phyloP scores from a whole-genome alignment of 106 monocot species.

The Dioscorea zingiberensis region DNA sequence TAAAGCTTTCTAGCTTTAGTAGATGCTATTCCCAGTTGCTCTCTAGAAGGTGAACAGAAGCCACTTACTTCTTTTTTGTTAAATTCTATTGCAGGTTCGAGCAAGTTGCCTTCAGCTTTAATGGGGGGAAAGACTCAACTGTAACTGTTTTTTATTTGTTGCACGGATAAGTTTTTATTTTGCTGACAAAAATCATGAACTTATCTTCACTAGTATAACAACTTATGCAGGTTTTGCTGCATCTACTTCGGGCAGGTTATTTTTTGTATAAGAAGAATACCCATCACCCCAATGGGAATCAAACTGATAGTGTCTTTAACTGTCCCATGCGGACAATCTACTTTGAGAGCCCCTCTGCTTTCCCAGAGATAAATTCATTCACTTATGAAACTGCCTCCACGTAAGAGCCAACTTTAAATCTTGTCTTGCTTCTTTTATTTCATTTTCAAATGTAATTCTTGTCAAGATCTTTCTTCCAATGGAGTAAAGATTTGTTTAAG shows the following conservation, averaged over 20 bases:
- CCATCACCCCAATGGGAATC: conserved; percentile 16
- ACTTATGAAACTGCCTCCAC: conserved; percentile 72
- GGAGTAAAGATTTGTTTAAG: background rate
- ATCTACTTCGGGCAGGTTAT: conserved; percentile 87
- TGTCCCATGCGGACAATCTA: conserved; percentile 90
- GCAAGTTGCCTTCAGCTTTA: conserved; percentile 98
- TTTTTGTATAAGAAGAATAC: conserved; percentile 46
- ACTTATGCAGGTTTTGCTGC: conserved; percentile 74
- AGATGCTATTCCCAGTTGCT: too few relatives aligned
- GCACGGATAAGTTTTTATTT: background rate
- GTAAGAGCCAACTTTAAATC: conserved; percentile 35
- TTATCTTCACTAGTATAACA: background rate
- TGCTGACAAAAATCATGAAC: background rate
- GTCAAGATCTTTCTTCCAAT: background rate
- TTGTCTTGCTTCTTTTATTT: background rate
- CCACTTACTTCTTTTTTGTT: too few relatives aligned
- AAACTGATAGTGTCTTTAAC: conserved; percentile 17
- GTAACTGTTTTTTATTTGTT: conserved; percentile 39
- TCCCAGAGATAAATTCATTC: conserved; percentile 93
- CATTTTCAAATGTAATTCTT: background rate
- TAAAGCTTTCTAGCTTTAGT: too few relatives aligned
- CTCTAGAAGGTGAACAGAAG: too few relatives aligned
- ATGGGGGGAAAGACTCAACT: conserved; percentile 99
- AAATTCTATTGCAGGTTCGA: conserved; percentile 53
- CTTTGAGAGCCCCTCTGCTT: conserved; percentile 83